These are phyloP conservation scores for Buddleja alternifolia DNA, from an alignment of 257 asterid genomes.

Conservation along the genomic window DNA sequence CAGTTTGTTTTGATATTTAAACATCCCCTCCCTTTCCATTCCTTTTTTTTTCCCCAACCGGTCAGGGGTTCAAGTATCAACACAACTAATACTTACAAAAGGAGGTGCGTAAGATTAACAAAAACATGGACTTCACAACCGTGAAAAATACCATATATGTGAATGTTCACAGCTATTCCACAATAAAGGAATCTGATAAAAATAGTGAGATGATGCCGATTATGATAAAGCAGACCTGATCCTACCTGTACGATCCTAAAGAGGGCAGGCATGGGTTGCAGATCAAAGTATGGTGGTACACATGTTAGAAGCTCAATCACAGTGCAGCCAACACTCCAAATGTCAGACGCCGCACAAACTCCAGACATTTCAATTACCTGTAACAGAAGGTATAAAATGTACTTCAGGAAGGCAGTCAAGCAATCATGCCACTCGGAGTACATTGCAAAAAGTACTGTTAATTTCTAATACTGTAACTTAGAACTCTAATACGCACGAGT, in stretches of 20 bases:
- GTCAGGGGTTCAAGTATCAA: slow-evolving; percentile 8
- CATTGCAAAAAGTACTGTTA: slow-evolving; percentile 7
- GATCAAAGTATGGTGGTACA: slow-evolving; percentile 93
- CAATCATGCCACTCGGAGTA: slow-evolving; percentile 16
- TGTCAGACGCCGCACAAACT: slow-evolving; percentile 99
- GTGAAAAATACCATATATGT: slow-evolving; percentile 13
- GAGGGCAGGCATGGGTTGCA: slow-evolving; percentile 99
- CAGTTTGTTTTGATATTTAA: slow-evolving; percentile 7
- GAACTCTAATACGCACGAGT: not conserved
- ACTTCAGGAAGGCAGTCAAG: not conserved
- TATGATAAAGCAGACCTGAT: slow-evolving; percentile 28
- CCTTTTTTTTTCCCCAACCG: not conserved
- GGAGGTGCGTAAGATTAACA: not conserved
- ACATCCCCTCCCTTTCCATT: not conserved
- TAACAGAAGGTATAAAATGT: slow-evolving; percentile 26
- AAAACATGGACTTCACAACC: not conserved
- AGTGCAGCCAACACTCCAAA: slow-evolving; percentile 99
- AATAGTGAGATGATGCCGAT: not conserved
- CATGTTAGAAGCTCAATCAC: slow-evolving; percentile 98
- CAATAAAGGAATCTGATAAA: not conserved
- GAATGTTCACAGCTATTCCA: slow-evolving; percentile 17
- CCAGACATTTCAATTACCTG: slow-evolving; percentile 99
- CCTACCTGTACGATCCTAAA: slow-evolving; percentile 94
- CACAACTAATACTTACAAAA: not conserved
- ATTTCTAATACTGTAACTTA: too few species aligned